Evolutionary conservation across 768 basidiomycete genomes (phyloP).

Genomic region (Lactarius sanguifluus): DNA sequence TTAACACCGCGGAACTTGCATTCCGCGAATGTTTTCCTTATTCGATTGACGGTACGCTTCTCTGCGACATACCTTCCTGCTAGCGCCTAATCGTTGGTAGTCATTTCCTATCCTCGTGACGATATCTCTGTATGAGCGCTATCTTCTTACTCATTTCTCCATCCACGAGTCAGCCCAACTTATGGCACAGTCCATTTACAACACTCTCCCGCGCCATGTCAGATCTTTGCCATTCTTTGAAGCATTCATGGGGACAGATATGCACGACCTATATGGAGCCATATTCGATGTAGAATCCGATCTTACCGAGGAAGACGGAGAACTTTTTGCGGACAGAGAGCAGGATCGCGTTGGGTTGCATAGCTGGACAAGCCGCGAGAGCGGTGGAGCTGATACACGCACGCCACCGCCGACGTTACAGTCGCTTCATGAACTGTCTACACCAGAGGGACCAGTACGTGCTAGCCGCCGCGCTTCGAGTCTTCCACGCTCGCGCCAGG

Average conservation of each 20-base stretch:
- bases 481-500: constrained; percentile 31
- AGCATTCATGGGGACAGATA: constrained; percentile 68
- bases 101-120: constrained; percentile 74
- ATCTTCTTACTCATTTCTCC: constrained; percentile 50
- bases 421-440: constrained; percentile 1
- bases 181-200: constrained; percentile 57
- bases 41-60: constrained; percentile 66
- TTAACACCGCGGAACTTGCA: constrained; percentile 79
- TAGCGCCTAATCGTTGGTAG: constrained; percentile 36
- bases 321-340: constrained; percentile 52
- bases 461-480: constrained; percentile 28
- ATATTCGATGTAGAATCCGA: constrained; percentile 71
- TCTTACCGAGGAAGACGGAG: constrained; percentile 35
- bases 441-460: constrained; percentile 14
- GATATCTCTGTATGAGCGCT: constrained; percentile 81
- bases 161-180: constrained; percentile 53
- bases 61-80: neutral
- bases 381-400: constrained; percentile 6
- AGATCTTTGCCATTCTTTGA: constrained; percentile 75
- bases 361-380: constrained; percentile 28
- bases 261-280: constrained; percentile 69
- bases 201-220: constrained; percentile 65
- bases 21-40: constrained; percentile 79
- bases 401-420: constrained; percentile 5
- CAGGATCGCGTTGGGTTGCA: constrained; percentile 36